These are phyloP conservation scores for Kurtzmaniella cleridarum DNA, from an alignment of 805 yeast genomes.

Conservation along the genomic window DNA sequence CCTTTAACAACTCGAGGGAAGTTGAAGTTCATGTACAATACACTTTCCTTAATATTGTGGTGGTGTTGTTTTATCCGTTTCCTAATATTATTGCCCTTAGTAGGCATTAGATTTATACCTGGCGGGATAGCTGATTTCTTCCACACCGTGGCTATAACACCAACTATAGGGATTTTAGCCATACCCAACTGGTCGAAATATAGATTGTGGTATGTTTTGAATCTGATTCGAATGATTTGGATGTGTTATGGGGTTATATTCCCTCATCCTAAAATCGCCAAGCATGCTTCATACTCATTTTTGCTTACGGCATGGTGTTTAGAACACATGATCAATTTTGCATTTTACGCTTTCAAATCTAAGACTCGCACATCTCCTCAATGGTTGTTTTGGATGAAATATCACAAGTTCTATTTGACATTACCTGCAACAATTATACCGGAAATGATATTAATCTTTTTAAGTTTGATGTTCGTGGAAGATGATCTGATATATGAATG, in stretches of 20 bases:
- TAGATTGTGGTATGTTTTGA: constrained; percentile 24
- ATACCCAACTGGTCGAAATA: constrained; percentile 1
- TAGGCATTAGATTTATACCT: constrained; percentile 59
- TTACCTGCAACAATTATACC: constrained; percentile 28
- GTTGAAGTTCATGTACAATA: constrained; percentile 28
- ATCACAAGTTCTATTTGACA: constrained; percentile 27
- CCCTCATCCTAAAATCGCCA: constrained; percentile 37
- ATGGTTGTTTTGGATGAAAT: constrained; percentile 32
- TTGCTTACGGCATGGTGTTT: constrained; percentile 34
- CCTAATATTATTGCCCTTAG: constrained; percentile 51
- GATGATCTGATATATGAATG: constrained; percentile 20
- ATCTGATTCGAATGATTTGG: constrained; percentile 30
- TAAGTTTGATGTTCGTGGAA: constrained; percentile 28
- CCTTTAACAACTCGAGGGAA: constrained; percentile 30
- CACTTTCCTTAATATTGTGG: constrained; percentile 41
- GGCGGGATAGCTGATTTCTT: constrained; percentile 71
- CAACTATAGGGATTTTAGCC: constrained; percentile 16
- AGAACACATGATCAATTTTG: constrained; percentile 25
- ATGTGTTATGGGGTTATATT: constrained; percentile 37
- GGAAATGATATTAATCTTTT: constrained; percentile 31
- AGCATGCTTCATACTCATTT: constrained; percentile 35
- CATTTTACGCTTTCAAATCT: constrained; percentile 29
- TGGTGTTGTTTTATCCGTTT: constrained; percentile 45
- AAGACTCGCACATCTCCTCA: constrained; percentile 32
- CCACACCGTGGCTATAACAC: constrained; percentile 33